These are phyloP conservation scores for Chaetomidium leptoderma DNA, from an alignment of 495 filamentous ascomycete genomes.

Conservation along the genomic window DNA sequence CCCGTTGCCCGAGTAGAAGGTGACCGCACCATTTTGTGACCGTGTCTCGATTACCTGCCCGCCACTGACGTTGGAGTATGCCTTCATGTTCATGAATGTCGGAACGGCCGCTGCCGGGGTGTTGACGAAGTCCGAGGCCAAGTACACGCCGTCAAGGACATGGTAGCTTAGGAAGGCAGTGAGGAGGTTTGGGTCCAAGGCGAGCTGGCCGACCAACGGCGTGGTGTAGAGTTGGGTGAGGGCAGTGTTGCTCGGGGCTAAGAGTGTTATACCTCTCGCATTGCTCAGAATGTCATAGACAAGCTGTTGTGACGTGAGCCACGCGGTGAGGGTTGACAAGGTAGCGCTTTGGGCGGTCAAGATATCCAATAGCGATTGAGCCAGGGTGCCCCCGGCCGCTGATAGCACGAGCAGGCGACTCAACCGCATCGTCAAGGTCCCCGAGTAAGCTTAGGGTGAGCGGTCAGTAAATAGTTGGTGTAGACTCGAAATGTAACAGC, in stretches of 20 bases:
- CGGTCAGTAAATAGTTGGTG: not conserved
- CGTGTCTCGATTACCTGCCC: conserved; percentile 39
- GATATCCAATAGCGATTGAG: conserved; percentile 31
- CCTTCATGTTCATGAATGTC: conserved; percentile 49
- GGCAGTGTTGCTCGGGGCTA: conserved; percentile 62
- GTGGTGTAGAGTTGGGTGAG: conserved; percentile 39
- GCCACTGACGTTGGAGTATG: conserved; percentile 45
- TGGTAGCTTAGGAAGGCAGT: conserved; percentile 59
- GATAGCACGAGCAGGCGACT: conserved; percentile 32
- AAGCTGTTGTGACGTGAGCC: conserved; percentile 41
- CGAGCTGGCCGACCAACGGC: conserved; percentile 25
- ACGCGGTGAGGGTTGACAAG: conserved; percentile 41
- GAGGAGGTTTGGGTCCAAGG: conserved; percentile 37
- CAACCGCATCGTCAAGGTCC: conserved; percentile 36
- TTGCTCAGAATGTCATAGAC: conserved; percentile 38
- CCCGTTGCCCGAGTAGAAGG: conserved; percentile 39
- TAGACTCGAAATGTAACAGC: no score
- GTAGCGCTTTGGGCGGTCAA: conserved; percentile 37
- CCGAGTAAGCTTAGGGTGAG: no score
- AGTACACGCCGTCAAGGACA: conserved; percentile 55
- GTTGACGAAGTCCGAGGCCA: conserved; percentile 38
- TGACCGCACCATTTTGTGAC: conserved; percentile 31
- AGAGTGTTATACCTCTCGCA: conserved; percentile 56
- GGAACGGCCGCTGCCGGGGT: conserved; percentile 32
- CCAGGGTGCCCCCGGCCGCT: conserved; percentile 16